A percentile compares a stretch with the other conserved stretches of the same genome.
Conservation (phyloP, 805 yeast species). For the Nakazawaea ernobii region DNA sequence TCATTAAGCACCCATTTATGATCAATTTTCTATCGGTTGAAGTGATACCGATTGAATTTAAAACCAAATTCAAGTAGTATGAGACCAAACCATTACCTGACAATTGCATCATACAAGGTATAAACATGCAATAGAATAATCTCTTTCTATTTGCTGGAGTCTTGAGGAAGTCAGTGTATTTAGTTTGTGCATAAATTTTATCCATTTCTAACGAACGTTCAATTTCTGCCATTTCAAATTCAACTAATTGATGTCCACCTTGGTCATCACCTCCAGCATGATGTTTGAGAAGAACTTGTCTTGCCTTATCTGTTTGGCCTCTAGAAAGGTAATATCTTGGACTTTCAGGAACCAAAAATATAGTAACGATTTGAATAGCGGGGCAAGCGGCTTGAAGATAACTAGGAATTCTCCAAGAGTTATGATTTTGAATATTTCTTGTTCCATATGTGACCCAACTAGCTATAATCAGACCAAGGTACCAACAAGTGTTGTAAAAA, state of each 20-base stretch:
- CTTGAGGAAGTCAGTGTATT: constrained; percentile 32
- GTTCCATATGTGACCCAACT: constrained; percentile 49
- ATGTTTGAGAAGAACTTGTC: constrained; percentile 28
- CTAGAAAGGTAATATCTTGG: constrained; percentile 38
- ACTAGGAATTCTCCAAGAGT: constrained; percentile 24
- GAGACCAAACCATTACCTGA: constrained; percentile 50
- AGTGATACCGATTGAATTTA: constrained; percentile 48
- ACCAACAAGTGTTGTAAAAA: constrained; percentile 44
- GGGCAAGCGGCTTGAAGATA: constrained; percentile 33
- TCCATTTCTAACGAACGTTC: constrained; percentile 35
- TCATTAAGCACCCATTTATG: constrained; percentile 45
- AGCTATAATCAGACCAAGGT: constrained; percentile 47
- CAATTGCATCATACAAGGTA: constrained; percentile 35
- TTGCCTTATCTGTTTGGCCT: constrained; percentile 35
- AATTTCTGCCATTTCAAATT: constrained; percentile 35
- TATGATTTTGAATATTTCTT: constrained; percentile 3
- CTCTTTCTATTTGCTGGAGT: constrained; percentile 37
- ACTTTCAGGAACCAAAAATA: constrained; percentile 40
- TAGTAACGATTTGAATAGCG: constrained; percentile 21
- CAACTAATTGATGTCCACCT: constrained; percentile 21
- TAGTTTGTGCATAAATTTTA: constrained; percentile 25
- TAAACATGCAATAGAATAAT: constrained; percentile 27
- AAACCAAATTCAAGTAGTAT: constrained; percentile 43
- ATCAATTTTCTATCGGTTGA: constrained; percentile 35
- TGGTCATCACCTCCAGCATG: constrained; percentile 33